Percentiles rank a stretch among this genome's conserved stretches.
phyloP scores from a whole-genome alignment of 225 moss, liverwort and hornwort genomes.

The Marchantia paleacea region DNA sequence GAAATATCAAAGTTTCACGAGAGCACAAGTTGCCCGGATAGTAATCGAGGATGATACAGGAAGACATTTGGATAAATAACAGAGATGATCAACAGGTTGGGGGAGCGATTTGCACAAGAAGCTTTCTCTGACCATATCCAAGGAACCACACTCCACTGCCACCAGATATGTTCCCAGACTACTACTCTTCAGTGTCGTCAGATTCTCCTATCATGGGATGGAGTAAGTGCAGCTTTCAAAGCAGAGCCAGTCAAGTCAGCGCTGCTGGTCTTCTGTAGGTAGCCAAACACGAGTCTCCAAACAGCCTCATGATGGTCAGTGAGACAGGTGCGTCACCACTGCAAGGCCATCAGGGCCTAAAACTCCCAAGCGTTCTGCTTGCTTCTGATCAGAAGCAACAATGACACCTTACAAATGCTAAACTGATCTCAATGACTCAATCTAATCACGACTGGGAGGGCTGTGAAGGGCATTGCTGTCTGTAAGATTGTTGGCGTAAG shows the following conservation, averaged over 20 bases:
- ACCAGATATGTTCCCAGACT: conserved; percentile 4
- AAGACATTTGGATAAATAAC: conserved; percentile 13
- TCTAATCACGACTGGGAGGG: conserved; percentile 92
- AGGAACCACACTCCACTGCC: conserved; percentile 9
- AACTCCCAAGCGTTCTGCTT: background rate
- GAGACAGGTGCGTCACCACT: conserved; percentile 1
- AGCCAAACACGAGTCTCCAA: conserved; percentile 18
- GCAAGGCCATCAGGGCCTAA: conserved; percentile 1
- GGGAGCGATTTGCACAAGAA: conserved; percentile 1
- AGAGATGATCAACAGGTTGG: conserved; percentile 2
- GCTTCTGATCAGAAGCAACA: conserved; percentile 11
- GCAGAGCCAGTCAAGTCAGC: conserved; percentile 3
- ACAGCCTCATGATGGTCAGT: conserved; percentile 14
- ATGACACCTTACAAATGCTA: background rate
- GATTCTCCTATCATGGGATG: conserved; percentile 11
- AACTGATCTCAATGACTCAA: background rate
- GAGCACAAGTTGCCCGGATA: conserved; percentile 6
- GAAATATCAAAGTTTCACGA: conserved; percentile 9
- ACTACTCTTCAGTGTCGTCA: conserved; percentile 19
- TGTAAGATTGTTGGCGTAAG: conserved; percentile 81
- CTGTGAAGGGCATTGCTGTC: conserved; percentile 82
- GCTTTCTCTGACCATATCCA: background rate
- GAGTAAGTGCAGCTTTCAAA: background rate
- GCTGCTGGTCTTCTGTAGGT: conserved; percentile 2
- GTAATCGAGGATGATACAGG: conserved; percentile 4